Conservation (phyloP, 176 grass and related monocot genomes). For the Otatea glauca region DNA sequence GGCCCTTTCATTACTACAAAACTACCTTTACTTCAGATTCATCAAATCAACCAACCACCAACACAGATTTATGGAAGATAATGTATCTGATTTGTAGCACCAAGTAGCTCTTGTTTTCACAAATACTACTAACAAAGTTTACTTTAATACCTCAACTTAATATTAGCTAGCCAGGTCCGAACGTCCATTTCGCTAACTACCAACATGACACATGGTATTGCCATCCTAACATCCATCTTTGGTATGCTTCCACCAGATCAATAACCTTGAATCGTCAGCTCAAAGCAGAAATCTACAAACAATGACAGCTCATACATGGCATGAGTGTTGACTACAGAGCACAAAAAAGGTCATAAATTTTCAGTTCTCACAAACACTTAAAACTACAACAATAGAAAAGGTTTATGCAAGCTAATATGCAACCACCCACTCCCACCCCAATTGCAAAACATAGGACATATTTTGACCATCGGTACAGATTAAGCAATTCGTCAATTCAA, state of each 20-base stretch:
- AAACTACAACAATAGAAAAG: background rate
- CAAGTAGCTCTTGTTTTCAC: slow-evolving; percentile 8
- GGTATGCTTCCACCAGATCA: background rate
- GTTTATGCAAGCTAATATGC: background rate
- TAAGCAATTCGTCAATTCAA: background rate
- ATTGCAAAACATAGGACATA: background rate
- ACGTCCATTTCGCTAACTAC: background rate
- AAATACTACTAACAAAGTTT: background rate
- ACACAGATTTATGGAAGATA: slow-evolving; percentile 4
- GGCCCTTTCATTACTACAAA: slow-evolving; percentile 6
- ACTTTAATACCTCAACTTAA: slow-evolving; percentile 4
- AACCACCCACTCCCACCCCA: background rate
- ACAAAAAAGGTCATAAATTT: background rate
- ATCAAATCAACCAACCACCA: background rate
- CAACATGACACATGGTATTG: background rate
- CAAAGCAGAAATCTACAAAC: background rate
- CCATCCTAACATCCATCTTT: background rate
- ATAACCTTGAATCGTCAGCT: background rate
- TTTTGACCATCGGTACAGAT: background rate
- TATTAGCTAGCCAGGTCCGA: background rate
- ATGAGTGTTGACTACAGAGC: slow-evolving; percentile 7
- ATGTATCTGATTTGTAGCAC: background rate
- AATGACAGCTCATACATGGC: background rate
- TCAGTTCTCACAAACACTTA: background rate
- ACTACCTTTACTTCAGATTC: background rate